Evolutionary conservation across 495 filamentous ascomycete genomes (phyloP).

Genomic region (Hyaloscypha variabilis): DNA sequence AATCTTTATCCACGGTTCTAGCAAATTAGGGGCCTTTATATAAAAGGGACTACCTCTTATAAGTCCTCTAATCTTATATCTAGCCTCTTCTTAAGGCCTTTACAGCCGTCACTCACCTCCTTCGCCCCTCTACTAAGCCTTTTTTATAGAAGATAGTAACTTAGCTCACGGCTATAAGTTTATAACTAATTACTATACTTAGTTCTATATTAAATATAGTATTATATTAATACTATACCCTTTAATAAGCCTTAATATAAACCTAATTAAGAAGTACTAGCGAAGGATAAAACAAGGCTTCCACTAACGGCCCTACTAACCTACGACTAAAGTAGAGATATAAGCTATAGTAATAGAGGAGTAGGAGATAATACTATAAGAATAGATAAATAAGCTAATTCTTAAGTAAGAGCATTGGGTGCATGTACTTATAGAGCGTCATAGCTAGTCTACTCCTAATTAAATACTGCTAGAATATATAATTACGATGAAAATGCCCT

Average conservation of each 20-base stretch:
- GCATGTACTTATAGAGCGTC: conserved; percentile 12
- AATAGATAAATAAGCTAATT: conserved; percentile 15
- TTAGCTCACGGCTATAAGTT: too few relatives aligned
- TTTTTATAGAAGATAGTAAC: conserved; percentile 15
- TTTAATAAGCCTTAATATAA: conserved; percentile 10
- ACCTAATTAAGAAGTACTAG: conserved; percentile 11
- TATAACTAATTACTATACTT: conserved; percentile 3
- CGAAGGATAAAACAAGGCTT: not conserved
- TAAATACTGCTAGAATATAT: conserved; percentile 2
- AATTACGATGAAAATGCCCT: not conserved
- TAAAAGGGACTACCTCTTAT: too few relatives aligned
- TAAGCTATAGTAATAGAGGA: conserved; percentile 1
- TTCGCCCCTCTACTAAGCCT: too few relatives aligned
- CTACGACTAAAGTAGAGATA: conserved; percentile 8
- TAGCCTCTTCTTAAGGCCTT: too few relatives aligned
- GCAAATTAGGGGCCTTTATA: too few relatives aligned
- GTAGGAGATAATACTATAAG: conserved; percentile 2
- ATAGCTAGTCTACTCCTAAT: conserved; percentile 14
- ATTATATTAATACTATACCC: conserved; percentile 13
- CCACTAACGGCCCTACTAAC: not conserved
- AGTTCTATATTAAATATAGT: not conserved
- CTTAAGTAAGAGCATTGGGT: conserved; percentile 12
- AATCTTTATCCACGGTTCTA: too few relatives aligned
- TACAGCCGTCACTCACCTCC: too few relatives aligned
- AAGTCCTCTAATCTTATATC: too few relatives aligned